Conservation (phyloP, 352 stramenopile genomes). For the Achlya hypogyna region DNA sequence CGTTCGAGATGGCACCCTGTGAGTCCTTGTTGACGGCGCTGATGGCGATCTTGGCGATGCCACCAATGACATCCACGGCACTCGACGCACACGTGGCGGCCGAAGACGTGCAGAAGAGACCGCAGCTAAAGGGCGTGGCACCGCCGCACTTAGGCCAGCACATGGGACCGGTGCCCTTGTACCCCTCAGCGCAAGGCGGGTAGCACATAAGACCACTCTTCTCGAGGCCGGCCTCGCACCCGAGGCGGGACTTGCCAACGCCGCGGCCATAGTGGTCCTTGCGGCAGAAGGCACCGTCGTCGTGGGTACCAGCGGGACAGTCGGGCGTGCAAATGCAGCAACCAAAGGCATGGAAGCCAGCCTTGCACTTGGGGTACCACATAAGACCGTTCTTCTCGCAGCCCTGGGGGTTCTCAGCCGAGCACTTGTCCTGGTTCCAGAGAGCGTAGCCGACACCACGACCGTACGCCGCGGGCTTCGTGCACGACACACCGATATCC, state of each 20-base stretch:
- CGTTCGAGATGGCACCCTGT: not conserved
- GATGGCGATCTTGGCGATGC: not conserved
- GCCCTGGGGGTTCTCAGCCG: not conserved
- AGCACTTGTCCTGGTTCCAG: slow-evolving; percentile 7
- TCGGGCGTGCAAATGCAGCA: slow-evolving; percentile 14
- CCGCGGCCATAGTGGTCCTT: slow-evolving; percentile 19
- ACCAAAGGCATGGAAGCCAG: slow-evolving; percentile 7
- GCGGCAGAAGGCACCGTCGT: slow-evolving; percentile 16
- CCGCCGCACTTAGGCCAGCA: slow-evolving; percentile 16
- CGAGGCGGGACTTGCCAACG: not conserved
- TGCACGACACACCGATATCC: slow-evolving; percentile 13
- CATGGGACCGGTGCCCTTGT: slow-evolving; percentile 13
- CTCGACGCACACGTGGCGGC: not conserved
- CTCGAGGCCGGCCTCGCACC: slow-evolving; percentile 11
- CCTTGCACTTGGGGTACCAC: slow-evolving; percentile 13
- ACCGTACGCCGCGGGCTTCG: not conserved
- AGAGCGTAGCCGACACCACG: not conserved
- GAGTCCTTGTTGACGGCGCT: not conserved
- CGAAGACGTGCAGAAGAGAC: slow-evolving; percentile 12
- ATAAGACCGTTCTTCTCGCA: slow-evolving; percentile 14
- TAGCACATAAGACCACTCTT: slow-evolving; percentile 21
- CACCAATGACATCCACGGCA: not conserved
- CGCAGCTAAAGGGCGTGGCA: not conserved
- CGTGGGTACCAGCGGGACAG: not conserved
- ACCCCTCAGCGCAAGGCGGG: slow-evolving; percentile 3